phyloP scores from a whole-genome alignment of 768 basidiomycete genomes.

The Suillus decipiens region DNA sequence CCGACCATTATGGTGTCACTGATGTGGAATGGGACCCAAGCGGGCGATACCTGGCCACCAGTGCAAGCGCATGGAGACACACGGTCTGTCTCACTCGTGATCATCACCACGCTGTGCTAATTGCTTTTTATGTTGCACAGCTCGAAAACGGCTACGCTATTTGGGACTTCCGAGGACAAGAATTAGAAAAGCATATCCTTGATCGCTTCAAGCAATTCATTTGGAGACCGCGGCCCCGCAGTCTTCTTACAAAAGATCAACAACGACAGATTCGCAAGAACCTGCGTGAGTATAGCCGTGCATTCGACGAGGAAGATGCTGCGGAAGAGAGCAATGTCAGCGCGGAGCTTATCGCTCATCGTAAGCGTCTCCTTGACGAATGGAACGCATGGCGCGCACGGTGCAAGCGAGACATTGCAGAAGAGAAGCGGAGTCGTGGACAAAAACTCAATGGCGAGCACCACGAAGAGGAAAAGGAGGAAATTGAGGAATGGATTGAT shows the following conservation, averaged over 20 bases:
- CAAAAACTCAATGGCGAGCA: conserved; percentile 34
- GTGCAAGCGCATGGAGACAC: conserved; percentile 93
- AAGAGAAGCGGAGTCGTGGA: conserved; percentile 47
- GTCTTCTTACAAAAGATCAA: conserved; percentile 83
- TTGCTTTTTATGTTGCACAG: conserved; percentile 42
- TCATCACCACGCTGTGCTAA: conserved; percentile 14
- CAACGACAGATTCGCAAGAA: conserved; percentile 86
- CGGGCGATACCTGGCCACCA: conserved; percentile 90
- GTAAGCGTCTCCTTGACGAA: conserved; percentile 93
- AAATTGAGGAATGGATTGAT: conserved; percentile 93
- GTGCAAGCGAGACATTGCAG: conserved; percentile 65
- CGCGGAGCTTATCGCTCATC: conserved; percentile 87
- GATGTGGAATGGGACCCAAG: conserved; percentile 99
- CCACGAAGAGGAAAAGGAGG: conserved; percentile 71
- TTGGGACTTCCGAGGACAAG: conserved; percentile 98
- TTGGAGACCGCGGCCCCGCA: conserved; percentile 95
- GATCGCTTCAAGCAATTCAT: conserved; percentile 99
- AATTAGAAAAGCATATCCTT: conserved; percentile 82
- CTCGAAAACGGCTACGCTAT: conserved; percentile 95
- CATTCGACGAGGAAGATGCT: conserved; percentile 96
- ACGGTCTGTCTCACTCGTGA: conserved; percentile 55
- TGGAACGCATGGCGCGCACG: conserved; percentile 96
- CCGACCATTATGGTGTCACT: conserved; percentile 96
- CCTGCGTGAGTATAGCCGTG: conserved; percentile 85
- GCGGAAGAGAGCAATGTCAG: conserved; percentile 93